These are phyloP conservation scores for Rosa hybrid DNA, from an alignment of 331 rosid genomes.

Conservation along the genomic window DNA sequence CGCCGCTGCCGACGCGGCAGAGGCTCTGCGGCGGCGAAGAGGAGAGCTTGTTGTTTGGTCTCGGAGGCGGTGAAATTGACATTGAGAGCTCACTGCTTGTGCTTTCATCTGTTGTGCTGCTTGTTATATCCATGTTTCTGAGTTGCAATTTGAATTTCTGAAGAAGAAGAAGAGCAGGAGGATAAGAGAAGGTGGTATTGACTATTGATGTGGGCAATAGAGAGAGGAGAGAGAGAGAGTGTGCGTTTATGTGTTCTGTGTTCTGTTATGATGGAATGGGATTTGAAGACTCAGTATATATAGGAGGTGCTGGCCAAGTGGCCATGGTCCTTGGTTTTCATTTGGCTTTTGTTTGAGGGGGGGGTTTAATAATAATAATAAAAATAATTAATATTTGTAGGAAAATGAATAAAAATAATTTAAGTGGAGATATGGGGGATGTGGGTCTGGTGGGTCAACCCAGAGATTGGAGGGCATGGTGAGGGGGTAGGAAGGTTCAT, in stretches of 20 bases:
- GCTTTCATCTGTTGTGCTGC: slow-evolving; percentile 69
- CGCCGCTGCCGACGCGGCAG: slow-evolving; percentile 78
- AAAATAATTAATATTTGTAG: neutral
- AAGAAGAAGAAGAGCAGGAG: neutral
- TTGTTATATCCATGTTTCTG: slow-evolving; percentile 59
- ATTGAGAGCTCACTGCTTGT: slow-evolving; percentile 64
- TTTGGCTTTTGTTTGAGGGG: neutral
- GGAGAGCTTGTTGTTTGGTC: slow-evolving; percentile 6
- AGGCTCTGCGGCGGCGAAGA: slow-evolving; percentile 30
- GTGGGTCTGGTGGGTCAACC: slow-evolving; percentile 70
- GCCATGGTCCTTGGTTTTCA: neutral
- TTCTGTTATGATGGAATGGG: slow-evolving; percentile 29
- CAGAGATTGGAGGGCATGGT: slow-evolving; percentile 25
- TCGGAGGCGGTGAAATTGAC: slow-evolving; percentile 39
- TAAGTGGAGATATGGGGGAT: slow-evolving; percentile 35
- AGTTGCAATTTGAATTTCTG: neutral
- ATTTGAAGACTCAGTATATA: slow-evolving; percentile 49
- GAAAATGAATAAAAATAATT: neutral
- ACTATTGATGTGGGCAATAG: neutral
- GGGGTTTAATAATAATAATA: neutral
- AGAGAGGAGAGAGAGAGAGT: neutral
- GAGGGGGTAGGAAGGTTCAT: slow-evolving; percentile 76
- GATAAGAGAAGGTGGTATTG: neutral
- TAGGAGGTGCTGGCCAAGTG: slow-evolving; percentile 20
- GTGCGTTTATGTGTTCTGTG: neutral